phyloP scores from a whole-genome alignment of 116 monocot genomes.

The Zostera marina region DNA sequence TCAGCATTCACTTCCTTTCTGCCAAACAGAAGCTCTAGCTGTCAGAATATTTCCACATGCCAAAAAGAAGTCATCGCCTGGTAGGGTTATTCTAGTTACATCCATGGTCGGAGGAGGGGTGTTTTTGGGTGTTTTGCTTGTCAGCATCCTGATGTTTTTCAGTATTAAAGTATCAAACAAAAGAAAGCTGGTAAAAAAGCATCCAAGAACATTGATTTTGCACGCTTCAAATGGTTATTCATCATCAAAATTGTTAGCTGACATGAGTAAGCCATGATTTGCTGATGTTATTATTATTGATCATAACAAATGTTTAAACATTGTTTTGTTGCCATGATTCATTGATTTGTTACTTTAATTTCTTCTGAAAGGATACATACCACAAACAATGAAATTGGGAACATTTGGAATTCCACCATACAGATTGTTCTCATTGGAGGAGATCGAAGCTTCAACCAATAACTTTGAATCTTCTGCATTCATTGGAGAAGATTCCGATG shows the following conservation, averaged over 20 bases:
- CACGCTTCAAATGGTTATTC: constrained; percentile 68
- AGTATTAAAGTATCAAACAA: constrained; percentile 17
- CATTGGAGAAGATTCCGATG: constrained; percentile 48
- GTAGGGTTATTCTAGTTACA: constrained; percentile 20
- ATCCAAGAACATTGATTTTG: constrained; percentile 51
- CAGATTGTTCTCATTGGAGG: constrained; percentile 64
- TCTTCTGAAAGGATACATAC: constrained; percentile 44
- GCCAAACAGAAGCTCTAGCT: constrained; percentile 70
- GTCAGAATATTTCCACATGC: constrained; percentile 42
- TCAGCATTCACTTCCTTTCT: constrained; percentile 56
- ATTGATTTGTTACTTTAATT: too few relatives aligned
- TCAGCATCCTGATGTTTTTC: constrained; percentile 24
- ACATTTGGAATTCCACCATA: constrained; percentile 68
- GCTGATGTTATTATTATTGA: neutral
- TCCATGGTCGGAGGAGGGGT: constrained; percentile 22
- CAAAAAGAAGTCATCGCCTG: constrained; percentile 14
- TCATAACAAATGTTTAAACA: neutral
- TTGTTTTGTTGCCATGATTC: too few relatives aligned
- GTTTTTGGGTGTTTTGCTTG: constrained; percentile 15
- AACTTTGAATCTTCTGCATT: constrained; percentile 54
- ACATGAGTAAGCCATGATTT: constrained; percentile 50
- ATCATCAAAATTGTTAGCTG: constrained; percentile 59
- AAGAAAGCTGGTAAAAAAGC: constrained; percentile 21
- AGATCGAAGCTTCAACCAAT: constrained; percentile 80
- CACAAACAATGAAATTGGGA: constrained; percentile 76